Evolutionary conservation across 495 filamentous ascomycete species (phyloP).

Genomic region (Aspergillus avenaceus): DNA sequence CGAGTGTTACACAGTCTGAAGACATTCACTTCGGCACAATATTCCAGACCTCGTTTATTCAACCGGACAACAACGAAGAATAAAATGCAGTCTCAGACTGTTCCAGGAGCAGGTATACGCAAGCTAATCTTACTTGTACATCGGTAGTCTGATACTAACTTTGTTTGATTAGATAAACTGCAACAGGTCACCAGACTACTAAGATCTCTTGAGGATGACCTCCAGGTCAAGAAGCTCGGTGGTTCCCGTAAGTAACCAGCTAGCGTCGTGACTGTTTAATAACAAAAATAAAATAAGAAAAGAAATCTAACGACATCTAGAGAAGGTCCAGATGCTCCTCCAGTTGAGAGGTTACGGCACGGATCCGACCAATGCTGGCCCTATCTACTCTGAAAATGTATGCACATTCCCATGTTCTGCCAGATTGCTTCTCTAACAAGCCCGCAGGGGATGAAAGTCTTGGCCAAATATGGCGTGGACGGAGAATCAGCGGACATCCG

Average conservation of each 20-base stretch:
- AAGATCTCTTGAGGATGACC: conserved; percentile 53
- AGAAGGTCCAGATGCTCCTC: conserved; percentile 60
- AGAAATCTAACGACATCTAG: conserved; percentile 34
- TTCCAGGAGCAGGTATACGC: conserved; percentile 31
- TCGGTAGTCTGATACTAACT: conserved; percentile 17
- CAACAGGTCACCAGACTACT: conserved; percentile 58
- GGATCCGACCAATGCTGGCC: conserved; percentile 62
- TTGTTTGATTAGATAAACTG: conserved; percentile 51
- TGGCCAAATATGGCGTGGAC: conserved; percentile 69
- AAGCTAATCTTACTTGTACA: neutral
- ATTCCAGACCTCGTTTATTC: neutral
- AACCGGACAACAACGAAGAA: neutral
- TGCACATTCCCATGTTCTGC: conserved; percentile 4
- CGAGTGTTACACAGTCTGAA: neutral
- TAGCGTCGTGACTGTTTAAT: too few species aligned
- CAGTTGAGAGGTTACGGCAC: conserved; percentile 78
- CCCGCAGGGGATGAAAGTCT: conserved; percentile 67
- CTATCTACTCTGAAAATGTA: conserved; percentile 78
- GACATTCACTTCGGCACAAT: neutral
- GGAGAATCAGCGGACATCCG: conserved; percentile 56
- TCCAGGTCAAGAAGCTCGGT: conserved; percentile 48
- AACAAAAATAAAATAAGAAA: too few species aligned
- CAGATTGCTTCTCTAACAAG: conserved; percentile 12
- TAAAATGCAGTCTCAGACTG: conserved; percentile 24
- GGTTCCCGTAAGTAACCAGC: conserved; percentile 58